Conservation (phyloP, 441 rosid genomes). For the Sinapis alba region DNA sequence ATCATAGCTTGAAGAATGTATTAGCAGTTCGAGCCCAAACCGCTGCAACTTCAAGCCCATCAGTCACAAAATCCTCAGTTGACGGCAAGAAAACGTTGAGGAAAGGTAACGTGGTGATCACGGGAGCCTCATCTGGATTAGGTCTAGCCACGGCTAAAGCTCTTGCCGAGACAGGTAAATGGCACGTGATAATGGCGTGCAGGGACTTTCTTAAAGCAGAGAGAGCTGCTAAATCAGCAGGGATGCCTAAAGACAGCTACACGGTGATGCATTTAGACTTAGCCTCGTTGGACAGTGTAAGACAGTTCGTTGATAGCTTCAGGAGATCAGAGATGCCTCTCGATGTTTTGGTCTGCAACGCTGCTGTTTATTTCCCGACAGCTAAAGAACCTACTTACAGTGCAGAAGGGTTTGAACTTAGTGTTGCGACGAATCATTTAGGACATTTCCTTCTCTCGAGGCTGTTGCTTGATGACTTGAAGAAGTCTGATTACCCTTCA, state of each 20-base stretch:
- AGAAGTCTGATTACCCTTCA: conserved; percentile 69
- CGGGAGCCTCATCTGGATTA: conserved; percentile 95
- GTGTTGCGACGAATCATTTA: conserved; percentile 88
- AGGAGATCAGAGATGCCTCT: conserved; percentile 57
- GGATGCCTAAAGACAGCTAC: conserved; percentile 73
- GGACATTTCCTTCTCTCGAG: conserved; percentile 87
- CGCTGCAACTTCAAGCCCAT: conserved; percentile 61
- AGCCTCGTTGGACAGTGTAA: conserved; percentile 76
- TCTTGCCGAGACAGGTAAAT: conserved; percentile 90
- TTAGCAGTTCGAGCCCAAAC: conserved; percentile 69
- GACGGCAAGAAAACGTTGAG: conserved; percentile 80
- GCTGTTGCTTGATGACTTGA: conserved; percentile 76
- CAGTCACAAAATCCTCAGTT: conserved; percentile 44
- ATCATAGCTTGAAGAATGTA: conserved; percentile 47
- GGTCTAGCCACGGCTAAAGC: conserved; percentile 93
- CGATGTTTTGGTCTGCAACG: conserved; percentile 84
- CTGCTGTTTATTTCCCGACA: conserved; percentile 83
- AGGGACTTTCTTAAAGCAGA: conserved; percentile 87
- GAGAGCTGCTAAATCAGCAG: conserved; percentile 77
- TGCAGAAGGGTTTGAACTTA: conserved; percentile 94
- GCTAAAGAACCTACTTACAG: conserved; percentile 81
- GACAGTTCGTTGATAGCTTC: conserved; percentile 74
- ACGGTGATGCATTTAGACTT: conserved; percentile 84
- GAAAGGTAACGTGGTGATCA: conserved; percentile 80
- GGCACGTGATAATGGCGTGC: conserved; percentile 97